Evolutionary conservation across 2,329 filamentous ascomycete species (phyloP).

Genomic region (Pestalotiopsis sp.): DNA sequence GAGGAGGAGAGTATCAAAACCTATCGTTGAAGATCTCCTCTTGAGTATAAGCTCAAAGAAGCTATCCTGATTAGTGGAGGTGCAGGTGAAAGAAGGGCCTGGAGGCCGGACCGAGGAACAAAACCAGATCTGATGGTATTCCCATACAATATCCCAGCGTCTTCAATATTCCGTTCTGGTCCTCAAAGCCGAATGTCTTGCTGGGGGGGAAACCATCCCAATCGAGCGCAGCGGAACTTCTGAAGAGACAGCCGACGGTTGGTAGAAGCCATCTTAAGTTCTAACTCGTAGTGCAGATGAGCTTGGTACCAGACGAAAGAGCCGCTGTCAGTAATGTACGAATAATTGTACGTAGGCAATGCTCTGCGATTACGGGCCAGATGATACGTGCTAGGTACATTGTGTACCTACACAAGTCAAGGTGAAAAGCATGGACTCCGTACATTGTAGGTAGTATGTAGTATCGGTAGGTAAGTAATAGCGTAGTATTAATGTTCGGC

Average conservation of each 20-base stretch:
- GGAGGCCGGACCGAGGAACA: neutral
- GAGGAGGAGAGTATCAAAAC: neutral
- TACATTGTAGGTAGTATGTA: neutral
- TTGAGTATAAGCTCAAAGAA: neutral
- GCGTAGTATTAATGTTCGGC: neutral
- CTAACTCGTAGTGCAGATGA: neutral
- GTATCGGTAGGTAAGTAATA: neutral
- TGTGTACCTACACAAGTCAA: neutral
- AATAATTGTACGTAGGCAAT: no score
- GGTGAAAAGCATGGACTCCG: neutral
- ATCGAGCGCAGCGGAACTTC: no score
- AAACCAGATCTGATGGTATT: neutral
- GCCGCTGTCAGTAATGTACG: neutral
- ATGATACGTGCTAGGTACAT: neutral
- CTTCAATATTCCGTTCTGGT: neutral
- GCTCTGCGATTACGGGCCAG: no score
- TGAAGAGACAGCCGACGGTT: no score
- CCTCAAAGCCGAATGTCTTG: neutral
- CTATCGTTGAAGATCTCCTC: neutral
- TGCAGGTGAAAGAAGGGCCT: neutral
- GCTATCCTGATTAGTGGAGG: neutral
- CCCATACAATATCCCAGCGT: neutral
- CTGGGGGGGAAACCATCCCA: neutral
- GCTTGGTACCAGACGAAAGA: neutral
- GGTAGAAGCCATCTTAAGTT: neutral